A percentile compares a stretch with the other conserved stretches of the same genome.
phyloP scores from a whole-genome alignment of 371 early-diverging fungal genomes.

The Chytridium lagenaria region DNA sequence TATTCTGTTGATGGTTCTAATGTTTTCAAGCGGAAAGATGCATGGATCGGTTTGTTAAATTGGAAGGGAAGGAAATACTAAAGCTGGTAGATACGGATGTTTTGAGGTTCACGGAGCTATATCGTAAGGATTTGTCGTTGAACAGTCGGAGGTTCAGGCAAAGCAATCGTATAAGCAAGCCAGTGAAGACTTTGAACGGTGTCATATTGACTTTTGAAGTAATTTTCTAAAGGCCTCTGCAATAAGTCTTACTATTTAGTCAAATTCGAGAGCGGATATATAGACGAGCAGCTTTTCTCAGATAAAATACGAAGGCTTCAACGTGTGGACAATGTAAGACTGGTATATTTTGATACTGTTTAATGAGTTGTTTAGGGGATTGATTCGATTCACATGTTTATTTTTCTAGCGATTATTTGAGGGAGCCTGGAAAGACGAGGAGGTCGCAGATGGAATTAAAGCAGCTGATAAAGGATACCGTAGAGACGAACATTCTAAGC shows the following conservation, averaged over 20 bases:
- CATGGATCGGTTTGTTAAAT: constrained; percentile 23
- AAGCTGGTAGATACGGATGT: constrained; percentile 74
- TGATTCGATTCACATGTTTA: constrained; percentile 48
- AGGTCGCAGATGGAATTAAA: constrained; percentile 27
- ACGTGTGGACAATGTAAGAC: constrained; percentile 63
- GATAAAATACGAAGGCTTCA: constrained; percentile 92
- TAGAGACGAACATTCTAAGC: not conserved
- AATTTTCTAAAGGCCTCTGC: not conserved
- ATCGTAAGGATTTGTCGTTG: constrained; percentile 78
- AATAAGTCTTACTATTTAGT: constrained; percentile 17
- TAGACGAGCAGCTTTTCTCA: constrained; percentile 93
- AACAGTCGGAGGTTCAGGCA: constrained; percentile 67
- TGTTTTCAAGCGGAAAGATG: constrained; percentile 27
- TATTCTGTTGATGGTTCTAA: not conserved
- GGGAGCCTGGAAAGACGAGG: constrained; percentile 47
- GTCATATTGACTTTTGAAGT: constrained; percentile 50
- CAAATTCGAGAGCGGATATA: constrained; percentile 58
- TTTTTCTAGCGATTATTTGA: constrained; percentile 46
- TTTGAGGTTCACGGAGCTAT: constrained; percentile 83
- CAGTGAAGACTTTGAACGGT: constrained; percentile 43
- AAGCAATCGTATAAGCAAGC: constrained; percentile 64
- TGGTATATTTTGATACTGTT: not conserved
- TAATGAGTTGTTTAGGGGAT: constrained; percentile 31
- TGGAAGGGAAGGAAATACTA: not conserved
- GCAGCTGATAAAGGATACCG: constrained; percentile 13